phyloP scores from a whole-genome alignment of 2,329 filamentous ascomycete species.

The Corynespora cassiicola region DNA sequence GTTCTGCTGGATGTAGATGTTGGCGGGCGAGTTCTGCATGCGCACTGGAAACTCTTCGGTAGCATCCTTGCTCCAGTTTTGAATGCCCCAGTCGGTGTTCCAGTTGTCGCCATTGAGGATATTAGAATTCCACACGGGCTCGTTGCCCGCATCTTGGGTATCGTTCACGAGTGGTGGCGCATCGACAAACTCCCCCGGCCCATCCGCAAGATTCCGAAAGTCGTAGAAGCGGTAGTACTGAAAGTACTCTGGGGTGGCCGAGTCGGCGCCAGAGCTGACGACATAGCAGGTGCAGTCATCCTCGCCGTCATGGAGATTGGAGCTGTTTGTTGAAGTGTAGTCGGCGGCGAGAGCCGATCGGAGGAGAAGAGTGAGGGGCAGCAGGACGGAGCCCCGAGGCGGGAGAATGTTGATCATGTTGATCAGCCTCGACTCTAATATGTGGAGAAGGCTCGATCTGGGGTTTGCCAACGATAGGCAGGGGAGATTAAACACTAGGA shows the following conservation, averaged over 20 bases:
- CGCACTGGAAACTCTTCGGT: conserved; percentile 46
- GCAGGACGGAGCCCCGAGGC: conserved; percentile 25
- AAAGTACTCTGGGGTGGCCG: conserved; percentile 51
- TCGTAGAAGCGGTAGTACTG: conserved; percentile 60
- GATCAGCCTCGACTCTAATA: conserved; percentile 1
- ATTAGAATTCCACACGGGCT: conserved; percentile 44
- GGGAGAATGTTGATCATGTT: conserved; percentile 15
- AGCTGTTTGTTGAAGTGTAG: conserved; percentile 35
- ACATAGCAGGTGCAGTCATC: conserved; percentile 56
- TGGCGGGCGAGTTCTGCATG: conserved; percentile 55
- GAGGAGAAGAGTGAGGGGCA: conserved; percentile 32
- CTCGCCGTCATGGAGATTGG: conserved; percentile 40
- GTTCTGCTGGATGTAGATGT: conserved; percentile 52
- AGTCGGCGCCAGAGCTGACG: conserved; percentile 49
- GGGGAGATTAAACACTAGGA: conserved; percentile 1
- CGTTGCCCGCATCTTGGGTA: conserved; percentile 22
- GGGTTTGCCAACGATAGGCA: neutral
- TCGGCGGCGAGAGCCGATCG: conserved; percentile 26
- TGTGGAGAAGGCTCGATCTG: too few relatives aligned
- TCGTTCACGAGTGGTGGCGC: conserved; percentile 33
- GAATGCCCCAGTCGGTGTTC: conserved; percentile 46
- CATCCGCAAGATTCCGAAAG: conserved; percentile 52
- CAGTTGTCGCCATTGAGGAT: conserved; percentile 45
- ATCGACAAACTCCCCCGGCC: conserved; percentile 28
- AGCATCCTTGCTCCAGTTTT: conserved; percentile 53